A percentile compares a stretch with the other conserved stretches of the same genome.
phyloP scores from a whole-genome alignment of 345 rosid genomes.

The Pugionium dolabratum region DNA sequence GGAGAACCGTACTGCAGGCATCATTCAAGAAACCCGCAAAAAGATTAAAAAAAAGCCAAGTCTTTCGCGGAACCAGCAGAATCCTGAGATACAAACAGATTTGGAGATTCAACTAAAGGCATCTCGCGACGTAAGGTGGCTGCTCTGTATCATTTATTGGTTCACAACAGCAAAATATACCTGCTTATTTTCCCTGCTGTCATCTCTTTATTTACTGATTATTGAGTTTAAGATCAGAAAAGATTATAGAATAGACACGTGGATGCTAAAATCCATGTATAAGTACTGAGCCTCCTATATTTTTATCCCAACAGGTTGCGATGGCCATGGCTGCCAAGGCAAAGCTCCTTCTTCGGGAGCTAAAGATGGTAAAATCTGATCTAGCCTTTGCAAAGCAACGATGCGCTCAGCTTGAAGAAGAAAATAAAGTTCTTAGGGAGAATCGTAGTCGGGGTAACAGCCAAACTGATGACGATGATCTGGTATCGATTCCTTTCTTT shows the following conservation, averaged over 20 bases:
- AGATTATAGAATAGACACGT: not conserved
- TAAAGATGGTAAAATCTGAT: slow-evolving; percentile 92
- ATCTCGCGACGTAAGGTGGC: slow-evolving; percentile 99
- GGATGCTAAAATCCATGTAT: not conserved
- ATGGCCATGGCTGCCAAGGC: slow-evolving; percentile 99
- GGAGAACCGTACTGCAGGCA: slow-evolving; percentile 82
- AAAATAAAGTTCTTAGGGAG: slow-evolving; percentile 72
- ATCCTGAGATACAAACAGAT: slow-evolving; percentile 53
- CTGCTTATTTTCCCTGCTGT: not conserved
- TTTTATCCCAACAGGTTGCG: slow-evolving; percentile 70
- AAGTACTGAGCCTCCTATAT: not conserved
- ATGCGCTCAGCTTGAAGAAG: slow-evolving; percentile 91
- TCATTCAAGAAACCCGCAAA: slow-evolving; percentile 82
- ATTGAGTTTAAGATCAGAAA: not conserved
- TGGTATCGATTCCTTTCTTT: slow-evolving; percentile 50
- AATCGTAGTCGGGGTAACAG: slow-evolving; percentile 57
- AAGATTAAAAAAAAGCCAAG: slow-evolving; percentile 67
- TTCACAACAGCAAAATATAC: slow-evolving; percentile 25
- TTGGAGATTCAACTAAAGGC: slow-evolving; percentile 94
- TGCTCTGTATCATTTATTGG: slow-evolving; percentile 52
- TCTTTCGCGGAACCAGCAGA: slow-evolving; percentile 28
- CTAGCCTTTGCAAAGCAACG: slow-evolving; percentile 88
- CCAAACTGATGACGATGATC: slow-evolving; percentile 72
- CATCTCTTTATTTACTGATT: slow-evolving; percentile 6
- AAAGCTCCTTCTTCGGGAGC: slow-evolving; percentile 91